Base-by-base conservation (phyloP, 768 basidiomycete species). In the Agrocybe chaxingu region DNA sequence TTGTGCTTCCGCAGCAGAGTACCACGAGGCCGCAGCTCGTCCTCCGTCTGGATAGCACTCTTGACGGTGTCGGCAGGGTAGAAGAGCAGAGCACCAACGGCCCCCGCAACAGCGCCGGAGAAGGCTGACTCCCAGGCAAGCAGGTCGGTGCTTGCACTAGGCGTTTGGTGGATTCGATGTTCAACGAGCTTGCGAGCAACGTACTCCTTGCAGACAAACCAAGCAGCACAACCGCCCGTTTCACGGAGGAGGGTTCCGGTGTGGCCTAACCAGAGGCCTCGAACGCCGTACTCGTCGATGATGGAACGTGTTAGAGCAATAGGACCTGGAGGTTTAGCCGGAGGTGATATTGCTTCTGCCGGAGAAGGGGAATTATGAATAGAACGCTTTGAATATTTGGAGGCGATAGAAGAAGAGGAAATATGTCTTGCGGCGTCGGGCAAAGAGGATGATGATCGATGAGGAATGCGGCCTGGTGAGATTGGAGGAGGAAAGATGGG, bases 31-130 rank as follows among this genome's bases (percentile, higher is more conserved):
- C 89, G 75, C 50, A 96, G 74, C 67, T 97, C 95, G 47, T 89
- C 88, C 65, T 87, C 89, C 0, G 96, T 98, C 75, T 98, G 96
- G 64, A 98, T 90, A 51, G 92, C 80, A 55, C 87, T 90, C 77
- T 98, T 98, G 60, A 98, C 79, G 29, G 90, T 89, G 69, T 98
- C 96, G 3, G 94, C 94, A 0, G 96, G 96, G 75, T 95, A 98
- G 46, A 96, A 75, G n/a, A 90, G 78, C 60, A 95, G 70, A 56
- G 90, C 94, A 70, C 90, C 96, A 41, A 80, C 75, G 3, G 87
- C 85, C 8, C 95, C 95, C 1, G 95, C 92, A 48, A 82, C 78
- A 3, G 92, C 95, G 13, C 95, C 95, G 0, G 89, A 79, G 0
- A 88, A 48, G n/a, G 92, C 92, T 1, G 89, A 85, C 65, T 98